Base-by-base conservation (phyloP, 768 basidiomycete species). In the Flagelloscypha sp. region DNA sequence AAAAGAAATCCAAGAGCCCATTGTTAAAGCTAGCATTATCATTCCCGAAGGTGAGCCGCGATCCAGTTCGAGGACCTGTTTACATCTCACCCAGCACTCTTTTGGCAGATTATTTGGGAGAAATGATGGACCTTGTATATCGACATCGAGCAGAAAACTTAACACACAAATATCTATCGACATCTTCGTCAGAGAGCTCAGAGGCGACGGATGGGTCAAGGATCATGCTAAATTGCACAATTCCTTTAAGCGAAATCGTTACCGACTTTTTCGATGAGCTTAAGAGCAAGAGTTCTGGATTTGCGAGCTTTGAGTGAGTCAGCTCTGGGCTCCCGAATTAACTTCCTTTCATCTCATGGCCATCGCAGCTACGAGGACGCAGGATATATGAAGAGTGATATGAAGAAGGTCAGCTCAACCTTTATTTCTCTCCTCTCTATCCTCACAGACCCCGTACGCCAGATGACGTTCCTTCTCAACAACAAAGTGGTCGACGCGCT, bases 121-220 rank as follows among this genome's bases (percentile, higher is more conserved):
- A 84, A 29, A 92, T 99, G 83, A 93, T 98, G 84, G 84, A 87
- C 25, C 71, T 98, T 1, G 95, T 92, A 53, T 85, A 78, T 54
- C 67, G 73, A 4, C 88, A 86, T 51, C 77, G 95, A 30, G 94
- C 81, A 2, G 76, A 82, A 37, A 76, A 87, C 30, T 57, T 94
- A 35, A 83, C 92, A 24, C 83, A 93, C 58, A 73, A 73, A 21
- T 89, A 93, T 52, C 67, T 97, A 13, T 89, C 94, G 35, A 55
- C 60, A n/a, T 48, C 66, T 28, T 68, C 70, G 23, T 62, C 64
- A 11, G 55, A 52, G 3, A 44, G 57, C 7, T 72, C 78, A 12
- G n/a, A n/a, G n/a, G n/a, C n/a, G n/a, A n/a, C n/a, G n/a, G n/a
- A n/a, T n/a, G n/a, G n/a, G n/a, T 62, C 81, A 6, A 77, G 89